A percentile compares a stretch with the other conserved stretches of the same genome.
phyloP scores from a whole-genome alignment of 257 asterid species.

The Solanum clarkiae region DNA sequence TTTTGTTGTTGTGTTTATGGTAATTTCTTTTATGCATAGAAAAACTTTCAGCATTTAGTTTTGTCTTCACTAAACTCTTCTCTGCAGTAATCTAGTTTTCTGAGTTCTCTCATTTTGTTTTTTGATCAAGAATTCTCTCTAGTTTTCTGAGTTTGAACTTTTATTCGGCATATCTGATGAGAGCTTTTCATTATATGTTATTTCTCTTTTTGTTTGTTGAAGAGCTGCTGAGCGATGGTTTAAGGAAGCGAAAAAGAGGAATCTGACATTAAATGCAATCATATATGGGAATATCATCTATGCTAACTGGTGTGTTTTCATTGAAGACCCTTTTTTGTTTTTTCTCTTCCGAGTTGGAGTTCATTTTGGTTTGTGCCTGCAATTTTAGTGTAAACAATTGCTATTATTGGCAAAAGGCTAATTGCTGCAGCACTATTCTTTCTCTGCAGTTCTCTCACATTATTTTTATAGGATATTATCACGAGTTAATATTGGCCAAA shows the following conservation, averaged over 20 bases:
- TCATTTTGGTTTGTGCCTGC: neutral
- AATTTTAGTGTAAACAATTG: neutral
- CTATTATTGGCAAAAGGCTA: neutral
- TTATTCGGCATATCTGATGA: neutral
- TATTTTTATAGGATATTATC: neutral
- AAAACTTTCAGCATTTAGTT: neutral
- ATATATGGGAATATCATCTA: slow-evolving; percentile 87
- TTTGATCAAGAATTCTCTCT: neutral
- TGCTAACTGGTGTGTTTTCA: slow-evolving; percentile 61
- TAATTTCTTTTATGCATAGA: neutral
- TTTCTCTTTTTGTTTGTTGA: slow-evolving; percentile 28
- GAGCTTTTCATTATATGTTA: neutral
- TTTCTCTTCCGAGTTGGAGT: neutral
- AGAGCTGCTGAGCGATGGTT: slow-evolving; percentile 97
- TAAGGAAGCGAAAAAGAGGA: slow-evolving; percentile 71
- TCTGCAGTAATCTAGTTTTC: neutral
- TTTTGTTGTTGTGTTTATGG: too few relatives aligned
- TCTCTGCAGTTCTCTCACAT: neutral
- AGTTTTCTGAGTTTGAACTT: neutral
- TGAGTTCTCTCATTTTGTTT: neutral
- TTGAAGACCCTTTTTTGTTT: neutral
- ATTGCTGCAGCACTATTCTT: neutral
- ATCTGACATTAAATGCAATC: slow-evolving; percentile 52
- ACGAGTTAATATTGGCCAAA: neutral
- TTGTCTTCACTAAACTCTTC: neutral